A percentile compares a stretch with the other conserved stretches of the same genome.
These are phyloP conservation scores for Alternaria longipes DNA, from an alignment of 2,329 filamentous ascomycete species.

Conservation along the genomic window DNA sequence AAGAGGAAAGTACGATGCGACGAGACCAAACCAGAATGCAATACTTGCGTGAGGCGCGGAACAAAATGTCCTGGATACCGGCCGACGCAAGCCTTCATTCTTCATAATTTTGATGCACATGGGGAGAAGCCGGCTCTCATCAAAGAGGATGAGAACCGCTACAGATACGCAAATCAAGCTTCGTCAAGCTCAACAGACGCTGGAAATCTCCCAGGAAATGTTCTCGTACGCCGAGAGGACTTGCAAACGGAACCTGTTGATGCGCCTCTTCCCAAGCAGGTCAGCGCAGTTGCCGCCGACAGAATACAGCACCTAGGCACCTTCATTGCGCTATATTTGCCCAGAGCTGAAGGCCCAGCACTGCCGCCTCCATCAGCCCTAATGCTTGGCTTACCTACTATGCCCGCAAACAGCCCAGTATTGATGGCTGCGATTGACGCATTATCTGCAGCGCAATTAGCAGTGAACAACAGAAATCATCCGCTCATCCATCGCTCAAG, in stretches of 20 bases:
- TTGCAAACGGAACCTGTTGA: constrained; percentile 26
- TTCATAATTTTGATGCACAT: constrained; percentile 45
- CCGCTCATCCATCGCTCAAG: constrained; percentile 45
- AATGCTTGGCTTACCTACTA: constrained; percentile 44
- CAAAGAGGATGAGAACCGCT: constrained; percentile 47
- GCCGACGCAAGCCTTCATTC: constrained; percentile 46
- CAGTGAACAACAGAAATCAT: constrained; percentile 42
- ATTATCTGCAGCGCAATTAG: constrained; percentile 46
- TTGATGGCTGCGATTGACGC: constrained; percentile 46
- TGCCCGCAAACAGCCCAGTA: constrained; percentile 43
- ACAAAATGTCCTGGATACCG: constrained; percentile 50
- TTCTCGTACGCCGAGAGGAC: constrained; percentile 22
- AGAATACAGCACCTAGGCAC: constrained; percentile 47
- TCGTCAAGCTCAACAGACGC: constrained; percentile 14
- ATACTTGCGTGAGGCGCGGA: constrained; percentile 44
- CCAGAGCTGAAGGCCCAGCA: constrained; percentile 37
- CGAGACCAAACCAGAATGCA: constrained; percentile 48
- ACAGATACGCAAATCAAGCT: constrained; percentile 42
- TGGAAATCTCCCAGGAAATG: constrained; percentile 7
- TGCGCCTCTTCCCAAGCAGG: constrained; percentile 38
- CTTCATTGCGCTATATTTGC: constrained; percentile 46
- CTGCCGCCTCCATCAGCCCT: constrained; percentile 49
- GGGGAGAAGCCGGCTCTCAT: constrained; percentile 43
- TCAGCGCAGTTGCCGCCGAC: constrained; percentile 48
- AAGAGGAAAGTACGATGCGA: constrained; percentile 51